Evolutionary conservation across 345 rosid species (phyloP), one percentile per base, ranked within the genome.

Genomic region (Reutealis trisperma): DNA sequence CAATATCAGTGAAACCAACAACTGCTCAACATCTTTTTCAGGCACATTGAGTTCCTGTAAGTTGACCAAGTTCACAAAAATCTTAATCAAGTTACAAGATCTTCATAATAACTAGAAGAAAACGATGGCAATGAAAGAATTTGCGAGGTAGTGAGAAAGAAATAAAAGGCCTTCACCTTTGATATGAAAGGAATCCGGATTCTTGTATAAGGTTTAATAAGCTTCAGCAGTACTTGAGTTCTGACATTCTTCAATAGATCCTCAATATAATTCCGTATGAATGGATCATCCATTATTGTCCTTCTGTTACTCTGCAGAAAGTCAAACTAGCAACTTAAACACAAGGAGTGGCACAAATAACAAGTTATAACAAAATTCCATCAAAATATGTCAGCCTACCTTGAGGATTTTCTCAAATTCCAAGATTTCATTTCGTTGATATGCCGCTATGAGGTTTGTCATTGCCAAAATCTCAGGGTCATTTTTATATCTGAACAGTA

Each of bases 381-480:
- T 21, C 45, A 49, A 12, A 68, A 44, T 55, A 44, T 47, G 44
- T 24, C 41, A 63, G 70, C 11, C 30, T 89, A 94, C 99, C 98
- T 94, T 91, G 0, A 96, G 93, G 78, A 96, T 96, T 85, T 90
- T 96, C 86, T 96, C 99, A 81, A 94, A 96, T 90, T 96, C 99
- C 75, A 94, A 41, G 59, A 96, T 92, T 81, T 96, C 98, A 80
- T 96, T 94, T 63, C 99, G 89, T 86, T 96, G 99, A 82, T 94
- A 96, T 27, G 99, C 97, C 54, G 97, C 98, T 69, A 96, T 92
- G 73, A 96, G 91, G 82, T 96, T 94, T 22, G 98, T 96, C 99
- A 96, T 96, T 55, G 99, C 96, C 82, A 96, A 87, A 80, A 96
- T 96, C 92, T 96, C 99, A 75, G 96, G 99, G 76, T 96, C 98